Evolutionary conservation across 306 rosid genomes (phyloP).

Genomic region (Dryas alaskensis): DNA sequence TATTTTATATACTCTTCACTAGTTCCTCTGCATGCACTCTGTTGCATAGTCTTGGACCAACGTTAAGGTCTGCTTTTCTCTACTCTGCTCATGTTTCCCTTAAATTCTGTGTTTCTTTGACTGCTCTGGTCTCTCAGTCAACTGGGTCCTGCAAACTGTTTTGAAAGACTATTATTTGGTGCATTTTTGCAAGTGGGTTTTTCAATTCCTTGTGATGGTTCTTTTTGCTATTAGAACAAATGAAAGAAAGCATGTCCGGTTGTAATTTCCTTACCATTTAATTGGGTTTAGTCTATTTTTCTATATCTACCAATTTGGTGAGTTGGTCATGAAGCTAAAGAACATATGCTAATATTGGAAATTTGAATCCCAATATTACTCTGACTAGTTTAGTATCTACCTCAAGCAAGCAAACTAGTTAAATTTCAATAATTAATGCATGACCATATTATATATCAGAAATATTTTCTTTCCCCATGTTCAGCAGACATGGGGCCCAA

Average conservation of each 20-base stretch:
- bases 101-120: slow-evolving; percentile 22
- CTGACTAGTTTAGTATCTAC: neutral
- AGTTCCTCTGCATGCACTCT: slow-evolving; percentile 45
- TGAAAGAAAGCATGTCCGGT: neutral
- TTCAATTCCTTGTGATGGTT: neutral
- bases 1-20: slow-evolving; percentile 23
- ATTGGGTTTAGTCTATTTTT: neutral
- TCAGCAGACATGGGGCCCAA: neutral
- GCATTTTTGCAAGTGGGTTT: neutral
- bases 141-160: neutral
- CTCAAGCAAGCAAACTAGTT: neutral
- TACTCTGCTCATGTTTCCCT: neutral
- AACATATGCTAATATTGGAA: neutral
- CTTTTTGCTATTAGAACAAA: neutral
- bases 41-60: slow-evolving; percentile 34
- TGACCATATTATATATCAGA: neutral
- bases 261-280: neutral
- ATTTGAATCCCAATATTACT: neutral
- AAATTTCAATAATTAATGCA: neutral
- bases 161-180: neutral
- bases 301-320: neutral
- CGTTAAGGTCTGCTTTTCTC: slow-evolving; percentile 32
- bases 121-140: neutral
- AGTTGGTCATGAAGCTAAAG: neutral
- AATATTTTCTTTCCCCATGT: neutral